phyloP scores from a whole-genome alignment of 306 rosid species.

The Casuarina glauca region DNA sequence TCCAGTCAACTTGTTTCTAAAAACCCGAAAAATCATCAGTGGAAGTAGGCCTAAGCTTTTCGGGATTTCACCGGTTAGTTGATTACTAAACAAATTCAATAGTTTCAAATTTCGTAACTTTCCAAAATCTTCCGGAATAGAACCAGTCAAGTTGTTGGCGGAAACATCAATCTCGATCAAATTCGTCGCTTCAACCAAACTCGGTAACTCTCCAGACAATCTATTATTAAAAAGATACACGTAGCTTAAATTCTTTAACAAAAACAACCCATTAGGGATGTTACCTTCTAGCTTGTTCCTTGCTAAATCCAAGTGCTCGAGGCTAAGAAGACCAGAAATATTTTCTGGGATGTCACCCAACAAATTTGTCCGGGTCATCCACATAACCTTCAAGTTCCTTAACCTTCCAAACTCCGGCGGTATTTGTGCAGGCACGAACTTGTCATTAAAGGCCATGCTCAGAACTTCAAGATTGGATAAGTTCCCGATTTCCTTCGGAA shows the following conservation, averaged over 20 bases:
- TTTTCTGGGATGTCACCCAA: slow-evolving; percentile 58
- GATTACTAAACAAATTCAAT: slow-evolving; percentile 50
- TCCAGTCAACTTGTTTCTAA: slow-evolving; percentile 63
- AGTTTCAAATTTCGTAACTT: slow-evolving; percentile 45
- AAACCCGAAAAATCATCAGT: slow-evolving; percentile 45
- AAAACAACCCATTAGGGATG: slow-evolving; percentile 55
- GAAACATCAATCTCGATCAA: slow-evolving; percentile 44
- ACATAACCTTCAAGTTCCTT: slow-evolving; percentile 44
- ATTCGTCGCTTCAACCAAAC: slow-evolving; percentile 45
- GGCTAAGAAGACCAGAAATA: slow-evolving; percentile 41
- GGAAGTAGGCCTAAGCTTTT: slow-evolving; percentile 47
- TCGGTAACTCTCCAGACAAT: slow-evolving; percentile 62
- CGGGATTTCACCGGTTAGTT: slow-evolving; percentile 64
- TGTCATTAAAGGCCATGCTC: slow-evolving; percentile 35
- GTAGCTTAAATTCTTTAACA: slow-evolving; percentile 38
- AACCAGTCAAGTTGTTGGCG: slow-evolving; percentile 63
- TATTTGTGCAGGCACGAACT: slow-evolving; percentile 34
- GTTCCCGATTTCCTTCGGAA: slow-evolving; percentile 64
- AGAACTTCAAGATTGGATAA: slow-evolving; percentile 57
- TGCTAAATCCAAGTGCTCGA: slow-evolving; percentile 54
- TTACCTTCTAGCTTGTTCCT: slow-evolving; percentile 52
- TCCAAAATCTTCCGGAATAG: slow-evolving; percentile 55
- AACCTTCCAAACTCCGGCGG: slow-evolving; percentile 62
- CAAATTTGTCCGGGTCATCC: slow-evolving; percentile 47
- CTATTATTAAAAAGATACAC: slow-evolving; percentile 51